A percentile compares a stretch with the other conserved stretches of the same genome.
These are phyloP conservation scores for Verticillium dahliae DNA, from an alignment of 2,329 filamentous ascomycete genomes.

Conservation along the genomic window DNA sequence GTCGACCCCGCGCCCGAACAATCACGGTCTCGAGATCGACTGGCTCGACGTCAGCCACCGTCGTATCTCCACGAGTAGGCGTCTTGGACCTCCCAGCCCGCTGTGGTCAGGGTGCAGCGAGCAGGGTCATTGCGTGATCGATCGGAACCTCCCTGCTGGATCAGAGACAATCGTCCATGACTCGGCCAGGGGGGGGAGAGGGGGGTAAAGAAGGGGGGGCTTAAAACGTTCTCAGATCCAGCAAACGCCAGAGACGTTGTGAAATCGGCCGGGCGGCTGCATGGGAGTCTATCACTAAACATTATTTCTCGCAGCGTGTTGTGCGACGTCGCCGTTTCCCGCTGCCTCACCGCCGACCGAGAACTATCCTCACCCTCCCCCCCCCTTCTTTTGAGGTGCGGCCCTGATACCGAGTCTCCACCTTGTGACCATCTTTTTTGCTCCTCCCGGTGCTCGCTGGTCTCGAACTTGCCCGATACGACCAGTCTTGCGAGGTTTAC, in stretches of 20 bases:
- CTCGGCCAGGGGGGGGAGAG: not conserved
- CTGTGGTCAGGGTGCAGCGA: not conserved
- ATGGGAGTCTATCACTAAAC: constrained; percentile 1
- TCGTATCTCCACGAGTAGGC: not conserved
- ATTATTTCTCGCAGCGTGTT: not conserved
- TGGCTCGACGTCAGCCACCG: not conserved
- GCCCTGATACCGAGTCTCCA: too few species aligned
- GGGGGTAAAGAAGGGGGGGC: too few species aligned
- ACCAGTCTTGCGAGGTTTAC: not conserved
- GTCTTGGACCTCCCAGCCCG: not conserved
- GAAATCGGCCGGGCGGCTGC: not conserved
- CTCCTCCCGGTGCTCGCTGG: not conserved
- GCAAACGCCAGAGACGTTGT: not conserved
- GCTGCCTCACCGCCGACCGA: not conserved
- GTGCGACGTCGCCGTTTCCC: not conserved
- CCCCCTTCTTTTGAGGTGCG: not conserved
- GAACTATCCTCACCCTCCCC: not conserved
- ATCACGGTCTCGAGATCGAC: not conserved
- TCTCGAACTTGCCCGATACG: not conserved
- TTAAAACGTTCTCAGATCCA: not conserved
- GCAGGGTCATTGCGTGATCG: not conserved
- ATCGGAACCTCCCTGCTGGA: constrained; percentile 1
- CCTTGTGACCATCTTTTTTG: not conserved
- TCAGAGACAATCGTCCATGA: not conserved
- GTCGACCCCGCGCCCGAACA: not conserved